A percentile compares a stretch with the other conserved stretches of the same genome.
Evolutionary conservation across 345 rosid genomes (phyloP).

Genomic region (Citropsis articulata): DNA sequence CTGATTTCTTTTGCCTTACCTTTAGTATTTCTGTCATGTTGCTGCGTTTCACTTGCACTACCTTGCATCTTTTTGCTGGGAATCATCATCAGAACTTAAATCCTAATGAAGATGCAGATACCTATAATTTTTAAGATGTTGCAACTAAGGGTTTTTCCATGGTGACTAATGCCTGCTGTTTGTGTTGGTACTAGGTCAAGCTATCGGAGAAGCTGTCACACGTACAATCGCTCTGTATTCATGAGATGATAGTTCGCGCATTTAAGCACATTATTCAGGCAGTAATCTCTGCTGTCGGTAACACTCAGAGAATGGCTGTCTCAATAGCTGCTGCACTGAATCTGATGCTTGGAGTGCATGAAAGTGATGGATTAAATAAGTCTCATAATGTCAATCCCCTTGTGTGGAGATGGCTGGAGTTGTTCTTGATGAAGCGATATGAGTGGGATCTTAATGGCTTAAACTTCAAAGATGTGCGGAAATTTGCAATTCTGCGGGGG

Average conservation of each 20-base stretch:
- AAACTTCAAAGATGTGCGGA: conserved; percentile 80
- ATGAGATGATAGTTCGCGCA: conserved; percentile 97
- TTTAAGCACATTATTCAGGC: conserved; percentile 90
- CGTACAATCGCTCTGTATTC: conserved; percentile 91
- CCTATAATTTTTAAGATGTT: neutral
- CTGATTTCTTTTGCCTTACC: neutral
- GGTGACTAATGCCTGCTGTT: conserved; percentile 15
- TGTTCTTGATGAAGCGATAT: conserved; percentile 84
- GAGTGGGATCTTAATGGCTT: conserved; percentile 80
- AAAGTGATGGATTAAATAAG: conserved; percentile 38
- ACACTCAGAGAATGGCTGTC: conserved; percentile 61
- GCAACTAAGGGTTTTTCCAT: conserved; percentile 7
- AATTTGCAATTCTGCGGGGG: conserved; percentile 88
- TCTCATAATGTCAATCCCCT: conserved; percentile 58
- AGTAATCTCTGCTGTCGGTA: conserved; percentile 66
- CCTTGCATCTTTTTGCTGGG: neutral
- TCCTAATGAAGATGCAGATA: neutral
- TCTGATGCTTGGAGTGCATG: conserved; percentile 88
- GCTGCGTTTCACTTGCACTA: neutral
- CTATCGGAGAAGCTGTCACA: conserved; percentile 95
- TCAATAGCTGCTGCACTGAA: conserved; percentile 83
- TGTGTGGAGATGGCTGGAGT: conserved; percentile 87
- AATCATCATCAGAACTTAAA: neutral
- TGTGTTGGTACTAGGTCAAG: conserved; percentile 60
- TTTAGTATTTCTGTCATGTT: neutral